A percentile compares a stretch with the other conserved stretches of the same genome.
phyloP scores from a whole-genome alignment of 2,329 filamentous ascomycete genomes.

The Dactylella cylindrospora region DNA sequence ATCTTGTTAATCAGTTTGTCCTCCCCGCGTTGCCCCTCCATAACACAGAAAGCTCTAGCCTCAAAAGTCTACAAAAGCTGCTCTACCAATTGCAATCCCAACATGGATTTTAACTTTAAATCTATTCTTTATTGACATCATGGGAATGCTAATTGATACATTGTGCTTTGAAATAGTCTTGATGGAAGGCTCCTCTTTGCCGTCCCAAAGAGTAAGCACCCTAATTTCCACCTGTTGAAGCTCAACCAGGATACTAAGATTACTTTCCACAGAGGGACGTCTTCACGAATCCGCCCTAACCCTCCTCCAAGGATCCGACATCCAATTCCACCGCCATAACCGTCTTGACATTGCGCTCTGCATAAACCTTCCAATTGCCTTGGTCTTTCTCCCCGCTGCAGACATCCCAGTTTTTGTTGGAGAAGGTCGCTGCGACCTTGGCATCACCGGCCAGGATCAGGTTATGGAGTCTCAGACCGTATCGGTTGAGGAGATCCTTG shows the following conservation, averaged over 20 bases:
- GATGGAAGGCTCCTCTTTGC: slow-evolving; percentile 90
- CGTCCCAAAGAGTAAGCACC: slow-evolving; percentile 87
- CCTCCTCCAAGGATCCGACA: slow-evolving; percentile 87
- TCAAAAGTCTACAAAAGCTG: too few species aligned
- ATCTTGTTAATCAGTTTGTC: slow-evolving; percentile 28
- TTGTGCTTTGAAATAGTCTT: slow-evolving; percentile 56
- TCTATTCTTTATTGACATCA: slow-evolving; percentile 1
- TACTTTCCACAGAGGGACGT: slow-evolving; percentile 71
- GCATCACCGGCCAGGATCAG: slow-evolving; percentile 91
- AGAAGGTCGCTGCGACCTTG: slow-evolving; percentile 87
- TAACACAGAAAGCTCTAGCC: too few species aligned
- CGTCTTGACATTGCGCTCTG: slow-evolving; percentile 96
- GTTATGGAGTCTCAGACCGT: slow-evolving; percentile 61
- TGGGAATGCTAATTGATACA: slow-evolving; percentile 51
- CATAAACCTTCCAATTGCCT: slow-evolving; percentile 91
- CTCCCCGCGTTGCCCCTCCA: neutral
- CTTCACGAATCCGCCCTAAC: slow-evolving; percentile 85
- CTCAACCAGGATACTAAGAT: slow-evolving; percentile 43
- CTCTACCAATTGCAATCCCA: slow-evolving; percentile 21
- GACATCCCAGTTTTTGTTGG: slow-evolving; percentile 98
- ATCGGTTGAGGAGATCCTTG: slow-evolving; percentile 81
- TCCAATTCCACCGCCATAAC: slow-evolving; percentile 93
- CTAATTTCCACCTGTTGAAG: slow-evolving; percentile 46
- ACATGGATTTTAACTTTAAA: too few species aligned
- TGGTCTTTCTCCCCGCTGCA: slow-evolving; percentile 93